Evolutionary conservation across 768 basidiomycete genomes (phyloP), one percentile per base, ranked within the genome.

Genomic region (Hygrocybe coccinea): DNA sequence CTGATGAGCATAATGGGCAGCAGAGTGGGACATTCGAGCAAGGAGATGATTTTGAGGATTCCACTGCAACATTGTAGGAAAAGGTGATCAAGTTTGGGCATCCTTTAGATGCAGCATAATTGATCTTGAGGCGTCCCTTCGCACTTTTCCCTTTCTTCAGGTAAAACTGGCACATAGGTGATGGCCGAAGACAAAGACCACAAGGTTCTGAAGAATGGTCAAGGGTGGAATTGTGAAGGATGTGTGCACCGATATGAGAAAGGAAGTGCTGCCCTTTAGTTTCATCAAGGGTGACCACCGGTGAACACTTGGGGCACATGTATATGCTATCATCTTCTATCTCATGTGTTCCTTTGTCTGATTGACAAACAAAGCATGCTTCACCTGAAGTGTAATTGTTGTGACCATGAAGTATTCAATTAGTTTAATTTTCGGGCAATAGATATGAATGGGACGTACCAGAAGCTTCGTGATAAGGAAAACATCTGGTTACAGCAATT

Each of bases 201-300:
- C 70, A 71, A 1, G 62, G 64, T 36, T 63, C 59, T 5, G 15
- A 21, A 3, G 56, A 53, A 1, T 36, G 47, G 12, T 59, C 41
- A 11, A 66, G 25, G 5, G n/a, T 38, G 0, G 60, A 24, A 44
- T 69, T 66, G 47, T 60, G 36, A 11, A 68, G 65, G 21, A 69
- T 65, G 54, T 70, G 70, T 2, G 64, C 52, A 5, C 60, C 67
- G 1, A 65, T 62, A 41, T 71, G 70, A 11, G 65, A 58, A 3
- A 71, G 57, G 0, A 70, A 55, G 59, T 48, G 62, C 53, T 2
- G 51, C 35, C 15, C 57, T 50, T 29, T 29, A 29, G 43, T 62
- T 6, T 3, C 58, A 19, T 2, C 60, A 58, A 8, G 52, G 34
- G 56, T 61, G 61, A 8, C 17, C 9, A 33, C 54, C 9, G 63